Evolutionary conservation across 345 rosid genomes (phyloP).

Genomic region (thale cress (Arabidopsis thaliana)): DNA sequence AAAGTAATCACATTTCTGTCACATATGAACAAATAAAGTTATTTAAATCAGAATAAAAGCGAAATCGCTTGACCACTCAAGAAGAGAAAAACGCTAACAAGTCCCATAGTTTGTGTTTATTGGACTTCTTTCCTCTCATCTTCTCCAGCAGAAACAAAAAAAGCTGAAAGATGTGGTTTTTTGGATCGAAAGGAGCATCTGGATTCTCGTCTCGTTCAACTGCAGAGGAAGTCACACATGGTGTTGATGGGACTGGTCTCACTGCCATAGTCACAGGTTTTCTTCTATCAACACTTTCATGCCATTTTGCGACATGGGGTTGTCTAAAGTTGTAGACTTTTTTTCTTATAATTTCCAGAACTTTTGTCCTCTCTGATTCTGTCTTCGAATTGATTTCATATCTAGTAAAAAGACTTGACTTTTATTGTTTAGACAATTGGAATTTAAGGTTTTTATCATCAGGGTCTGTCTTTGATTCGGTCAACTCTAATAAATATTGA

Average conservation of each 20-base stretch:
- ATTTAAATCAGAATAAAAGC: background rate
- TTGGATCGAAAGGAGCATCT: constrained; percentile 44
- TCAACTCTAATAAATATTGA: constrained; percentile 1
- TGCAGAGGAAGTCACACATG: constrained; percentile 71
- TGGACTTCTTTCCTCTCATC: background rate
- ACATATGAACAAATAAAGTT: constrained; percentile 6
- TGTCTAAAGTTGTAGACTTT: background rate
- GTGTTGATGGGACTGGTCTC: constrained; percentile 70
- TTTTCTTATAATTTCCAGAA: background rate
- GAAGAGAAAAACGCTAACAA: background rate
- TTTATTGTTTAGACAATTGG: background rate
- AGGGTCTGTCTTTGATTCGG: background rate
- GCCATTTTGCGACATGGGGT: background rate
- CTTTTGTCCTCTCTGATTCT: too few species aligned
- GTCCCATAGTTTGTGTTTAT: background rate
- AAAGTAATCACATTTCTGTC: constrained; percentile 7
- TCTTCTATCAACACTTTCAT: background rate
- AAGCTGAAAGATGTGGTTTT: constrained; percentile 38
- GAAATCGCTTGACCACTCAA: constrained; percentile 15
- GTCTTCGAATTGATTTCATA: background rate
- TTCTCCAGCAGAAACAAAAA: background rate
- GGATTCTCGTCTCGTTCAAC: constrained; percentile 64
- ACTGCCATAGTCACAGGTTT: constrained; percentile 81
- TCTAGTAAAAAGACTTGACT: background rate
- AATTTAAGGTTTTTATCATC: background rate